Evolutionary conservation across 2,329 filamentous ascomycete species (phyloP).

Genomic region (Akanthomyces uredinophilus): DNA sequence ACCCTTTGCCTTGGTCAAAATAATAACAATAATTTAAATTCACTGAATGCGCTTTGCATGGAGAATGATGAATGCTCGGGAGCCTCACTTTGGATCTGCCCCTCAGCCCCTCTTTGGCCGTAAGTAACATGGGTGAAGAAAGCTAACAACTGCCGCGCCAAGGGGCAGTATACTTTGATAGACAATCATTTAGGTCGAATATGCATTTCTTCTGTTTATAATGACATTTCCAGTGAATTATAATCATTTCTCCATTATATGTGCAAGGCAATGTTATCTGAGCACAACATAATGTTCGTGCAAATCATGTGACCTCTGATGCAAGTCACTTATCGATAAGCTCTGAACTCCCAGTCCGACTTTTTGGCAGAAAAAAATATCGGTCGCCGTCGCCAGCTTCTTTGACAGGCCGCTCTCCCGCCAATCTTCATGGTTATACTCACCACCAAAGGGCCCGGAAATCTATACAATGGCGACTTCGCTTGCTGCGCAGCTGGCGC

Average conservation of each 20-base stretch:
- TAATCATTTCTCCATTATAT: background rate
- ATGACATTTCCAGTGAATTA: no score
- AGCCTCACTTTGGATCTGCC: background rate
- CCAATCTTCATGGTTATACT: background rate
- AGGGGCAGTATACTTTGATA: background rate
- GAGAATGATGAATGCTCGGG: background rate
- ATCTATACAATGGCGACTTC: constrained; percentile 64
- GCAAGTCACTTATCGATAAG: constrained; percentile 9
- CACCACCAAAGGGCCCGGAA: background rate
- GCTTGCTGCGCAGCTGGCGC: constrained; percentile 88
- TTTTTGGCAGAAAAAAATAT: constrained; percentile 13
- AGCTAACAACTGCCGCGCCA: background rate
- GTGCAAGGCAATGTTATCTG: background rate
- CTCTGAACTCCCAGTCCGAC: background rate
- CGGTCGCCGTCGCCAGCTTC: background rate
- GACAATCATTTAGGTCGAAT: background rate
- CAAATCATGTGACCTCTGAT: constrained; percentile 4
- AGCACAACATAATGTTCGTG: background rate
- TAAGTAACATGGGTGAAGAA: background rate
- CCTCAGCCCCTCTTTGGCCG: background rate
- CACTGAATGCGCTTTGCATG: background rate
- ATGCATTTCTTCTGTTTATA: background rate
- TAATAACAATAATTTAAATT: background rate
- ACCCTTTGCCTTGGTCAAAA: background rate
- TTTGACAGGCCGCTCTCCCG: constrained; percentile 1